Evolutionary conservation across 2,329 filamentous ascomycete genomes (phyloP).

Genomic region (Ophiosphaerella narmari): DNA sequence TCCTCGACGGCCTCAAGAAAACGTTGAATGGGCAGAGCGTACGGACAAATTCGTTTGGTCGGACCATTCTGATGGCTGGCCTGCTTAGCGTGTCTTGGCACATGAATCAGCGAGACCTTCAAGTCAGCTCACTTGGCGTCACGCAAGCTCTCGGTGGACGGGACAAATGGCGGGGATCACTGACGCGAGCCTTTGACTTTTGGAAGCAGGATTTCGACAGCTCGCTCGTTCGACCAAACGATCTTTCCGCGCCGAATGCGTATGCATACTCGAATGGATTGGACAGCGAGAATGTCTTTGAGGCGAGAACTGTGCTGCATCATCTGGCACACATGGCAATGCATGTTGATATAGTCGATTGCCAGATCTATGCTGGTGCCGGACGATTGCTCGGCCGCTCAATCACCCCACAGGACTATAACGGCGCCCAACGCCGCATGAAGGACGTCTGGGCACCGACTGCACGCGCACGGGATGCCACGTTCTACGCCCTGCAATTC

Average conservation of each 20-base stretch:
- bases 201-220: constrained; percentile 94
- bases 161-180: constrained; percentile 85
- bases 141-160: constrained; percentile 79
- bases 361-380: constrained; percentile 91
- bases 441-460: constrained; percentile 87
- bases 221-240: constrained; percentile 65
- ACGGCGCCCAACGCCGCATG: constrained; percentile 79
- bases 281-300: constrained; percentile 75
- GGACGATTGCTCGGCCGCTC: constrained; percentile 82
- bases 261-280: constrained; percentile 37
- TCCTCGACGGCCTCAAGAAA: constrained; percentile 87
- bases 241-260: constrained; percentile 32
- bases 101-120: constrained; percentile 93
- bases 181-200: constrained; percentile 87
- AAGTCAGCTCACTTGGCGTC: constrained; percentile 85
- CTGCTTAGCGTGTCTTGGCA: constrained; percentile 94
- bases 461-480: constrained; percentile 85
- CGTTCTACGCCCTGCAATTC: constrained; percentile 90
- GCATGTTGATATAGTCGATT: constrained; percentile 96
- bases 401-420: constrained; percentile 81
- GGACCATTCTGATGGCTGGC: constrained; percentile 92
- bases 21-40: constrained; percentile 86
- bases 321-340: constrained; percentile 97
- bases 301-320: constrained; percentile 86
- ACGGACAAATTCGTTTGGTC: constrained; percentile 88